Base-by-base conservation (phyloP, 2,329 filamentous ascomycete genomes). In the Hypoxylon sp. region DNA sequence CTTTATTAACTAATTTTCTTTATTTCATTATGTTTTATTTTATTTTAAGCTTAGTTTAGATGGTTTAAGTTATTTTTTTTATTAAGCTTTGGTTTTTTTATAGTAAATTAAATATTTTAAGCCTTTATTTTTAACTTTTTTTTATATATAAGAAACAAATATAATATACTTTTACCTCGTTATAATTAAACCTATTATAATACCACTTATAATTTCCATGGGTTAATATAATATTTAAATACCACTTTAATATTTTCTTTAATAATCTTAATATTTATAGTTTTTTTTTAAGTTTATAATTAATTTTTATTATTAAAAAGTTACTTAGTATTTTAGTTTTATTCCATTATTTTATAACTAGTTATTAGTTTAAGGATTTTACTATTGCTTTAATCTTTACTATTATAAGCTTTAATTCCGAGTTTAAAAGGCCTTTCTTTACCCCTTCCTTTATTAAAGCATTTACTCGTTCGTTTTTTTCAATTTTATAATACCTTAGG, bases 141-240 rank as follows among this genome's bases (percentile, higher is more conserved):
- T 56, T 47, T n/a, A 22, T 33, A 35, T 48, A 58, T n/a, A 58
- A 58, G 0, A 50, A 39, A 50, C 13, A 50, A 46, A 22, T 46
- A 19, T 58, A 58, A 58, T 58, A 39, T 58, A 58, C n/a, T 58
- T 50, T 50, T 50, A 56, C 19, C 1, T 50, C 31, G 14, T 58
- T 26, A 29, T 58, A 42, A 29, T 50, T 46, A 56, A 56, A 56
- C 42, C 42, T 50, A 50, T 50, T 29, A 50, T 58, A 50, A 51
- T 50, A 58, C 51, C 39, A 50, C 31, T 50, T 58, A 50, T 39
- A 58, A 42, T 58, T 42, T 42, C 19, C 19, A 29, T 58, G 51
- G 8, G 13, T 42, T 42, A 42, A 58, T 3, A 50, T 56, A 31
- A 33, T 56, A 22, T 31, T 56, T 46, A 50, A 31, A 31, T 50